Percentiles rank a stretch among this genome's conserved stretches.
Conservation (phyloP, 73 alveolate species). For the Durusdinium trenchii region DNA sequence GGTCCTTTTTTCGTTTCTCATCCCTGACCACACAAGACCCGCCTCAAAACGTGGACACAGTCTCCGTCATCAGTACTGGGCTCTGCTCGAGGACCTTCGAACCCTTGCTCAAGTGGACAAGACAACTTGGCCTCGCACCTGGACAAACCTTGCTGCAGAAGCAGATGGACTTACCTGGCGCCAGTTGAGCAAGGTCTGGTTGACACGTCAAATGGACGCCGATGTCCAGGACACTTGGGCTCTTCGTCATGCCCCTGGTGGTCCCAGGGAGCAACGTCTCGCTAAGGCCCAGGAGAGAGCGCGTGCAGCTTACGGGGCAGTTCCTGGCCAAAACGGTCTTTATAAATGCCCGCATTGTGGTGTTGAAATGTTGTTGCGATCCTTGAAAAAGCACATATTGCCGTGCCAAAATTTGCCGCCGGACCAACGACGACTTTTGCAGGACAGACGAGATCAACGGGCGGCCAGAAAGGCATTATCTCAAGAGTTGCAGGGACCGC, state of each 20-base stretch:
- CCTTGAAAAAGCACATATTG: background rate
- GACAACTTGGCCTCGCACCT: background rate
- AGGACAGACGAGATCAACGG: background rate
- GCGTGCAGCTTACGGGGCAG: background rate
- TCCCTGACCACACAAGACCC: background rate
- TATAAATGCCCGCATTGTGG: constrained; percentile 12
- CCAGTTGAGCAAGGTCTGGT: background rate
- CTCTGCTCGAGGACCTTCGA: background rate
- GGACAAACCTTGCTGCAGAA: background rate
- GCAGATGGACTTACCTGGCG: constrained; percentile 38
- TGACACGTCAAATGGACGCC: background rate
- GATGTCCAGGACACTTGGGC: constrained; percentile 24
- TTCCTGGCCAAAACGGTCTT: background rate
- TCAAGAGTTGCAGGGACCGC: background rate
- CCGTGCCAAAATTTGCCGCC: background rate
- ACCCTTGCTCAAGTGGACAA: background rate
- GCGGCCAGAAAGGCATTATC: too few species aligned
- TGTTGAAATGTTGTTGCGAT: background rate
- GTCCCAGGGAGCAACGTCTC: background rate
- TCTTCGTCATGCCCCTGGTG: constrained; percentile 12
- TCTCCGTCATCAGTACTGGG: background rate
- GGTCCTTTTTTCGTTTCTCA: background rate
- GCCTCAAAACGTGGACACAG: background rate
- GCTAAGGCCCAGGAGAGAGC: constrained; percentile 31
- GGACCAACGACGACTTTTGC: background rate